A percentile compares a stretch with the other conserved stretches of the same genome.
Conservation (phyloP, 2,329 filamentous ascomycete genomes). For the Fusarium floridanum region DNA sequence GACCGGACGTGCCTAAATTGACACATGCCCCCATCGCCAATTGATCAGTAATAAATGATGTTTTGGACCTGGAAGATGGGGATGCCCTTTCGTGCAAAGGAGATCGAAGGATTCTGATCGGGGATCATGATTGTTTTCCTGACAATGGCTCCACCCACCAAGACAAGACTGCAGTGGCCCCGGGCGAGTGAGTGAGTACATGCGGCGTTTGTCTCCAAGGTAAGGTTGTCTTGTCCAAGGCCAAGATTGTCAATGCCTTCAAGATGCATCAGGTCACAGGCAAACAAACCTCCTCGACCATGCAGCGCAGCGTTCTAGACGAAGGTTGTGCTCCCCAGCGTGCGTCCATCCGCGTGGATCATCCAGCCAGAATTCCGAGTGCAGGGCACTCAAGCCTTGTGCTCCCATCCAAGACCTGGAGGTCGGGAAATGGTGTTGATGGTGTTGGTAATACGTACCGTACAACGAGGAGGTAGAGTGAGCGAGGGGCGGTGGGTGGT, state of each 20-base stretch:
- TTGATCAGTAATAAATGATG: constrained; percentile 23
- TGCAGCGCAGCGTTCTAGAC: constrained; percentile 6
- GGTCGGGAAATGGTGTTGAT: constrained; percentile 15
- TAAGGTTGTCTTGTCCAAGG: background rate
- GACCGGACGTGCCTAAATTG: constrained; percentile 30
- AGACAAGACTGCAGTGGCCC: background rate
- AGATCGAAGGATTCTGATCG: constrained; percentile 15
- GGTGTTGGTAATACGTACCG: constrained; percentile 9
- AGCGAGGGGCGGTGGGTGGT: constrained; percentile 34
- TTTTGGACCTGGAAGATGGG: constrained; percentile 17
- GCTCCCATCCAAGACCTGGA: constrained; percentile 19
- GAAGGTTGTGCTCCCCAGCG: constrained; percentile 6
- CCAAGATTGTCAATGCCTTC: background rate
- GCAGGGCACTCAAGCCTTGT: constrained; percentile 5
- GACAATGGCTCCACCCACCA: constrained; percentile 12
- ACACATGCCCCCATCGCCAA: constrained; percentile 33
- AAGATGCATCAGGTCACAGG: background rate
- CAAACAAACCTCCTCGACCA: background rate
- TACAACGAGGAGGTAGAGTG: background rate
- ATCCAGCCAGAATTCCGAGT: constrained; percentile 5
- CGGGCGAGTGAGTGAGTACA: background rate
- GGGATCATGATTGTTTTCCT: constrained; percentile 14
- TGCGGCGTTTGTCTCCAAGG: background rate
- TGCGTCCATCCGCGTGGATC: constrained; percentile 19
- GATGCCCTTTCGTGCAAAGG: constrained; percentile 8